Evolutionary conservation across 2,329 filamentous ascomycete genomes (phyloP).

Genomic region (Juglanconis sp.): DNA sequence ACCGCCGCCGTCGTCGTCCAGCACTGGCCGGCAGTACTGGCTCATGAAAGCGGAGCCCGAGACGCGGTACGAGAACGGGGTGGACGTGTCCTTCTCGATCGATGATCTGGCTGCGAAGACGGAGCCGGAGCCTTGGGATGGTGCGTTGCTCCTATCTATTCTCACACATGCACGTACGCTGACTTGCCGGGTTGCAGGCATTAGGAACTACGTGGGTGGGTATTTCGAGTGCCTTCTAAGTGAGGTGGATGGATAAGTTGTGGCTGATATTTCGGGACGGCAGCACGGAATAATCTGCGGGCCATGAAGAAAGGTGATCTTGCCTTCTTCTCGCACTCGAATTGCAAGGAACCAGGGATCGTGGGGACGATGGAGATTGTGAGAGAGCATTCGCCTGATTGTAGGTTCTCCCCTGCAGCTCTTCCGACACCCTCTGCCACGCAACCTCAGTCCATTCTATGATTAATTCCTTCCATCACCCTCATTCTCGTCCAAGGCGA

Average conservation of each 20-base stretch:
- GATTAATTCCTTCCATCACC: background rate
- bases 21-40: conserved; percentile 55
- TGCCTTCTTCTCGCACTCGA: conserved; percentile 96
- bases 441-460: too few species aligned
- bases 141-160: conserved; percentile 45
- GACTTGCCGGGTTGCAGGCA: conserved; percentile 26
- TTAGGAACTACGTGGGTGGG: conserved; percentile 30
- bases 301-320: conserved; percentile 89
- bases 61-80: conserved; percentile 77
- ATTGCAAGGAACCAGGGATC: conserved; percentile 84
- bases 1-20: too few species aligned
- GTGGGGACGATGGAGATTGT: conserved; percentile 89
- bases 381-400: conserved; percentile 74
- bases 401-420: conserved; percentile 41
- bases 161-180: conserved; percentile 9
- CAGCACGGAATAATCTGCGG: conserved; percentile 83
- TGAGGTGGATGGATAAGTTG: too few species aligned
- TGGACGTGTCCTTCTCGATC: conserved; percentile 91
- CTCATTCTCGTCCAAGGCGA: background rate
- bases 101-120: conserved; percentile 75
- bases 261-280: background rate
- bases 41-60: conserved; percentile 88
- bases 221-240: background rate
- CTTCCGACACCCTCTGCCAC: background rate
- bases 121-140: conserved; percentile 87